Evolutionary conservation across 148 eudicot species (phyloP).

Genomic region (Camellia lanceoleosa): DNA sequence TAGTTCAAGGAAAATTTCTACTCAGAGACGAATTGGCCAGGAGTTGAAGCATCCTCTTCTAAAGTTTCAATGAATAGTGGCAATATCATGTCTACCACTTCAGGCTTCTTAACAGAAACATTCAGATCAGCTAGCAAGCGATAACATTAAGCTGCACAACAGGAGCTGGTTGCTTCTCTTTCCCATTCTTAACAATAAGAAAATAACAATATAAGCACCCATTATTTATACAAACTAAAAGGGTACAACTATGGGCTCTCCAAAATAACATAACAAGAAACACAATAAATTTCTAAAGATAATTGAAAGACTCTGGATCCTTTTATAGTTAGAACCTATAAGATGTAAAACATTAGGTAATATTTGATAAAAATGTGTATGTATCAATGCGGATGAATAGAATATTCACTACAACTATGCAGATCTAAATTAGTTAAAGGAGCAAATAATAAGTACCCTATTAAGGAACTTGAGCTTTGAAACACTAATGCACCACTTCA

Average conservation of each 20-base stretch:
- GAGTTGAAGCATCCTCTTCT: constrained; percentile 92
- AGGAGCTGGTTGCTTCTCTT: constrained; percentile 73
- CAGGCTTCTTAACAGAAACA: constrained; percentile 75
- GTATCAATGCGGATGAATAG: neutral
- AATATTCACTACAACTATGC: neutral
- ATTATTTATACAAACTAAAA: neutral
- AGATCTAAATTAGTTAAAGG: neutral
- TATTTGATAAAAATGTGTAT: too few species aligned
- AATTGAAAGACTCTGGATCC: neutral
- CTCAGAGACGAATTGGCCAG: constrained; percentile 87
- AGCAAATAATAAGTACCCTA: neutral
- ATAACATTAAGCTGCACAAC: constrained; percentile 77
- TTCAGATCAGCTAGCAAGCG: constrained; percentile 84
- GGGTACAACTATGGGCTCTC: neutral
- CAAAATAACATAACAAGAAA: too few species aligned
- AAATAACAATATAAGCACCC: neutral
- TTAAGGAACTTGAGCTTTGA: neutral
- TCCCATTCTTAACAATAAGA: constrained; percentile 42
- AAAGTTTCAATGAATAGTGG: constrained; percentile 85
- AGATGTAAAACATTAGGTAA: neutral
- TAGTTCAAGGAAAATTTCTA: constrained; percentile 32
- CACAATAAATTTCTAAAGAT: neutral
- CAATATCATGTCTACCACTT: constrained; percentile 89
- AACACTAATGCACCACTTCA: neutral
- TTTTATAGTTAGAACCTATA: neutral